These are phyloP conservation scores for Mycena kentingensis DNA, from an alignment of 768 basidiomycete species.

Conservation along the genomic window DNA sequence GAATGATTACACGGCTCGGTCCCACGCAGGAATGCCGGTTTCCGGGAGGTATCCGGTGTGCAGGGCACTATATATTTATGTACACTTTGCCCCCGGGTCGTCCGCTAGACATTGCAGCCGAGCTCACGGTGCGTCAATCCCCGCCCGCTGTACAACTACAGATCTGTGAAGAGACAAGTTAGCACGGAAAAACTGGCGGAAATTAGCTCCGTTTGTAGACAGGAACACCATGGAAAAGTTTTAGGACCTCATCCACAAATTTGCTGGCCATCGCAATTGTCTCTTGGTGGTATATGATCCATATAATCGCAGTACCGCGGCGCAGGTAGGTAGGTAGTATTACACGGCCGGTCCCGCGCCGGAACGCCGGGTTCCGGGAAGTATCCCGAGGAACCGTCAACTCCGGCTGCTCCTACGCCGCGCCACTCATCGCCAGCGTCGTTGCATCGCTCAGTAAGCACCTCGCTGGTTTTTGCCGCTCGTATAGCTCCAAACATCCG, in stretches of 20 bases:
- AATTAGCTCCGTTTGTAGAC: background rate
- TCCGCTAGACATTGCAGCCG: background rate
- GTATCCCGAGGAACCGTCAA: too few relatives aligned
- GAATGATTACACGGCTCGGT: constrained; percentile 10
- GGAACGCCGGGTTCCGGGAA: too few relatives aligned
- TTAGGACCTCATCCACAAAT: constrained; percentile 6
- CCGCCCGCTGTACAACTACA: constrained; percentile 1
- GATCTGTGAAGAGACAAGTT: background rate
- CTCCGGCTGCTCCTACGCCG: too few relatives aligned
- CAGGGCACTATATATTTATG: background rate
- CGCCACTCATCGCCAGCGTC: too few relatives aligned
- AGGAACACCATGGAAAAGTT: constrained; percentile 3
- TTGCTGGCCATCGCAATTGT: constrained; percentile 6
- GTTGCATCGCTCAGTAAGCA: too few relatives aligned
- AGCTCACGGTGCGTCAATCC: background rate
- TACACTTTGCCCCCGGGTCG: constrained; percentile 1
- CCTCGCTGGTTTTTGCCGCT: too few relatives aligned
- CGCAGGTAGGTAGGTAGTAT: too few relatives aligned
- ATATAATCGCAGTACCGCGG: too few relatives aligned
- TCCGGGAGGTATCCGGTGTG: constrained; percentile 2
- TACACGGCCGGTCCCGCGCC: too few relatives aligned
- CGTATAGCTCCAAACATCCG: too few relatives aligned
- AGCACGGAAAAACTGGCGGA: background rate
- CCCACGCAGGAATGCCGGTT: constrained; percentile 6
- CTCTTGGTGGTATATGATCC: background rate